Evolutionary conservation across 2,329 filamentous ascomycete species (phyloP).

Genomic region (Diaporthe amygdali): DNA sequence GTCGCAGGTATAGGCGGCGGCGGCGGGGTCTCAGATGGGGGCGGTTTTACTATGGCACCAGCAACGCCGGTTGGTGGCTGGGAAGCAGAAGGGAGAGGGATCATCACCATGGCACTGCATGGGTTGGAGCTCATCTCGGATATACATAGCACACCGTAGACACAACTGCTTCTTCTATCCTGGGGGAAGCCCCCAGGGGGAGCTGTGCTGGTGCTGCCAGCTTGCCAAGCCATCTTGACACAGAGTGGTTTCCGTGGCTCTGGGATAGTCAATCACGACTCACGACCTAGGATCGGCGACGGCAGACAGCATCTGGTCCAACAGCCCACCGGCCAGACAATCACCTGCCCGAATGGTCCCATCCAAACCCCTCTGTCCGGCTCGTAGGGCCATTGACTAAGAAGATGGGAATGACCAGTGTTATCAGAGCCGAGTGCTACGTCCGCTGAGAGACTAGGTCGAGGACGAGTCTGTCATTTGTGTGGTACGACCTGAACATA

Average conservation of each 20-base stretch:
- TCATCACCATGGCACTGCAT: background rate
- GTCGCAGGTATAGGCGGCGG: background rate
- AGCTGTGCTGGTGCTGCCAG: background rate
- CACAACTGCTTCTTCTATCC: background rate
- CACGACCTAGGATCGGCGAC: background rate
- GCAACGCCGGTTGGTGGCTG: slow-evolving; percentile 1
- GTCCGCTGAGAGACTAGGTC: background rate
- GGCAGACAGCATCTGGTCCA: background rate
- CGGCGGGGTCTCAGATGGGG: background rate
- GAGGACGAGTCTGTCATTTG: background rate
- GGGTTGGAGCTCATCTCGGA: background rate
- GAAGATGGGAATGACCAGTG: background rate
- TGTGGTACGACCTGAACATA: background rate
- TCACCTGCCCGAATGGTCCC: background rate
- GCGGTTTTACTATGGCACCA: background rate
- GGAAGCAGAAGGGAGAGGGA: background rate
- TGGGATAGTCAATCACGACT: slow-evolving; percentile 1
- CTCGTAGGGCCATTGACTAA: background rate
- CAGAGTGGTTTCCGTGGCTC: background rate
- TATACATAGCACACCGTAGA: background rate
- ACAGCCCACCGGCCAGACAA: background rate
- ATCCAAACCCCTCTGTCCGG: background rate
- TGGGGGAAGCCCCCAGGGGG: background rate
- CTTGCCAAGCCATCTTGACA: slow-evolving; percentile 6
- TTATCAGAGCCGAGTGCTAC: background rate